These are phyloP conservation scores for Paramarasmius palmivorus DNA, from an alignment of 1,284 basidiomycete species.

Conservation along the genomic window DNA sequence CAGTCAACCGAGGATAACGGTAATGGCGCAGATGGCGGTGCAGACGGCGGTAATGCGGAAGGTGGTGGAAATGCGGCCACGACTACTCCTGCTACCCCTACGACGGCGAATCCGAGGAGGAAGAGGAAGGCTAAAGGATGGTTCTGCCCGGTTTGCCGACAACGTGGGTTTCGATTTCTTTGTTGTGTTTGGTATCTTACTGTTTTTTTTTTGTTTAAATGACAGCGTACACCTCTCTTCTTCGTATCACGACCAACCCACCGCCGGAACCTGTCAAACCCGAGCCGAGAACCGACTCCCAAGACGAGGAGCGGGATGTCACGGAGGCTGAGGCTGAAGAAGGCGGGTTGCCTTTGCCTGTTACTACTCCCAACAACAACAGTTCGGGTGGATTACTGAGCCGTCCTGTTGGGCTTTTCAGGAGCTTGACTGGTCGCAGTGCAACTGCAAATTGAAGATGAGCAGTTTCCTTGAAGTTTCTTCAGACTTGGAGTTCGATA, in stretches of 20 bases:
- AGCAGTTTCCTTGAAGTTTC: too few relatives aligned
- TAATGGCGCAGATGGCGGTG: constrained; percentile 20
- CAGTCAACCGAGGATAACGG: constrained; percentile 48
- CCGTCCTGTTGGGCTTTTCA: not conserved
- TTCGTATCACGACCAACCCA: constrained; percentile 78
- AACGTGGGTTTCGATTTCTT: constrained; percentile 55
- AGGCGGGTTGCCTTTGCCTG: not conserved
- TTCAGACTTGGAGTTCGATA: too few relatives aligned
- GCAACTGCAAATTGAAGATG: too few relatives aligned
- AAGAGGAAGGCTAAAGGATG: constrained; percentile 92
- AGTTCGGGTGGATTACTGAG: not conserved
- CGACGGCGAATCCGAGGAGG: constrained; percentile 53
- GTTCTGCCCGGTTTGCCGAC: constrained; percentile 92
- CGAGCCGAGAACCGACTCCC: constrained; percentile 9
- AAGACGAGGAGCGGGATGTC: not conserved
- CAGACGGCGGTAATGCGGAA: constrained; percentile 7
- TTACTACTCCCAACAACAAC: not conserved
- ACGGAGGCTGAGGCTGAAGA: not conserved
- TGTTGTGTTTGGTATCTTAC: too few relatives aligned
- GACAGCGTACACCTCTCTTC: constrained; percentile 82
- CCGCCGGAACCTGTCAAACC: constrained; percentile 37
- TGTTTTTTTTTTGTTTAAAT: constrained; percentile 8
- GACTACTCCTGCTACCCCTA: constrained; percentile 25
- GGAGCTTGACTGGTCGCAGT: not conserved
- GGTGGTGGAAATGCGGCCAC: constrained; percentile 10